A percentile compares a stretch with the other conserved stretches of the same genome.
Evolutionary conservation across 345 rosid species (phyloP).

Genomic region (Populus nigra): DNA sequence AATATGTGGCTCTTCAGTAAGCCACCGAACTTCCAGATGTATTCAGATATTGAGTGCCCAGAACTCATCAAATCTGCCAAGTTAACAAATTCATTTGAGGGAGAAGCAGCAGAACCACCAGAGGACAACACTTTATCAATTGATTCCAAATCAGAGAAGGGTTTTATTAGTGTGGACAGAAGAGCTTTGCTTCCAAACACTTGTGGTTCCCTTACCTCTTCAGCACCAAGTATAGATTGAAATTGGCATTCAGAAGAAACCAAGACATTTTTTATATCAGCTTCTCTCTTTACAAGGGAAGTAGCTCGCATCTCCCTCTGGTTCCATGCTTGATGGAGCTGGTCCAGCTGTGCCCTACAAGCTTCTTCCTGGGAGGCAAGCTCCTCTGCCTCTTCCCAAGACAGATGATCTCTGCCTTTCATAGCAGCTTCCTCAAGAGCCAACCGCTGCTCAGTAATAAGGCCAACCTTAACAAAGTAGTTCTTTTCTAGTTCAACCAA

Average conservation of each 20-base stretch:
- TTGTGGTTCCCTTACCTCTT: slow-evolving; percentile 47
- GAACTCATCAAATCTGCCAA: slow-evolving; percentile 47
- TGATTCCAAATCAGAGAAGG: slow-evolving; percentile 67
- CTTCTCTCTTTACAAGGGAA: slow-evolving; percentile 59
- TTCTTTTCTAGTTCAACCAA: slow-evolving; percentile 75
- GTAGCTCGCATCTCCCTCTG: slow-evolving; percentile 62
- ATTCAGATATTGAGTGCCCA: slow-evolving; percentile 56
- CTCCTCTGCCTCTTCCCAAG: slow-evolving; percentile 99
- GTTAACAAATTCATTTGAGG: slow-evolving; percentile 40
- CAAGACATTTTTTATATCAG: slow-evolving; percentile 55
- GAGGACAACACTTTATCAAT: slow-evolving; percentile 50
- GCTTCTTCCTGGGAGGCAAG: slow-evolving; percentile 95
- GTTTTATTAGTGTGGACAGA: slow-evolving; percentile 50
- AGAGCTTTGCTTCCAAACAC: slow-evolving; percentile 55
- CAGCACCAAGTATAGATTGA: slow-evolving; percentile 49
- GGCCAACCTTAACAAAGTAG: slow-evolving; percentile 79
- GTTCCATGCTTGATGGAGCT: slow-evolving; percentile 82
- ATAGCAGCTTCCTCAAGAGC: slow-evolving; percentile 82
- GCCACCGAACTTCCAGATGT: slow-evolving; percentile 66
- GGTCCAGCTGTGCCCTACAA: slow-evolving; percentile 78
- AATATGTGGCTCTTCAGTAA: slow-evolving; percentile 55
- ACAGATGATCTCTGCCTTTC: slow-evolving; percentile 83
- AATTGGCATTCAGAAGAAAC: slow-evolving; percentile 58
- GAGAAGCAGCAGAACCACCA: slow-evolving; percentile 38
- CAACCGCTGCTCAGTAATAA: slow-evolving; percentile 75